phyloP scores from a whole-genome alignment of 768 basidiomycete species.

The Lentinula lateritia region DNA sequence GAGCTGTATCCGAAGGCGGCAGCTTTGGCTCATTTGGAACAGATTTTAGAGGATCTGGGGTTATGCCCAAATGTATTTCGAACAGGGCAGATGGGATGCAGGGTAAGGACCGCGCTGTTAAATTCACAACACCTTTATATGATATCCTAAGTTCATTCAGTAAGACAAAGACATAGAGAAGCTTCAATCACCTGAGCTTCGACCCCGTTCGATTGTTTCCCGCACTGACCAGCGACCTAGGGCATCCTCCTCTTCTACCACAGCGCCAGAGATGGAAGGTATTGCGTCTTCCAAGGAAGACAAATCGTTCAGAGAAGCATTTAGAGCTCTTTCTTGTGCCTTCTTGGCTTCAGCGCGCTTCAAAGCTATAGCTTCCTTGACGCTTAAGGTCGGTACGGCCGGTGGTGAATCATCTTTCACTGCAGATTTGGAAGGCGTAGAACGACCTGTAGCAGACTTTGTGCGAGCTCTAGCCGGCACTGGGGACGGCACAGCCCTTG shows the following conservation, averaged over 20 bases:
- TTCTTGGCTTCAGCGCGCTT: constrained; percentile 79
- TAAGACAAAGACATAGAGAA: constrained; percentile 18
- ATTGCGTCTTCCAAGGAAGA: constrained; percentile 44
- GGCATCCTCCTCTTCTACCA: constrained; percentile 39
- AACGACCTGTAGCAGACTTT: constrained; percentile 22
- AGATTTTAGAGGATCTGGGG: constrained; percentile 61
- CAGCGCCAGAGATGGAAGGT: constrained; percentile 17
- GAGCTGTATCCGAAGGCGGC: constrained; percentile 30
- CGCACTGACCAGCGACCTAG: constrained; percentile 63
- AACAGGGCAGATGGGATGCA: constrained; percentile 77
- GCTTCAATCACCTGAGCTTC: constrained; percentile 59
- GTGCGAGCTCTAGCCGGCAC: constrained; percentile 22
- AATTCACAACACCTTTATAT: constrained; percentile 59
- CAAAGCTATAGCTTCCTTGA: constrained; percentile 76
- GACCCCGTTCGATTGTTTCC: constrained; percentile 73
- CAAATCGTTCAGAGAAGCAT: constrained; percentile 28
- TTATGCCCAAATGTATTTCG: constrained; percentile 74
- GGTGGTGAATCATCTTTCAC: constrained; percentile 20
- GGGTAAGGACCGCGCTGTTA: constrained; percentile 65
- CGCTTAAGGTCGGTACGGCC: constrained; percentile 32
- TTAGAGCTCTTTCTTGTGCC: constrained; percentile 22
- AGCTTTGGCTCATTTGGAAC: constrained; percentile 55
- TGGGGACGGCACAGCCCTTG: constrained; percentile 4
- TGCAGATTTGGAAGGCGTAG: constrained; percentile 20
- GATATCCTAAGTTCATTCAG: constrained; percentile 44